Percentiles rank a stretch among this genome's conserved stretches.
These are phyloP conservation scores for Pleurotus ostreatus DNA, from an alignment of 768 basidiomycete species.

Conservation along the genomic window DNA sequence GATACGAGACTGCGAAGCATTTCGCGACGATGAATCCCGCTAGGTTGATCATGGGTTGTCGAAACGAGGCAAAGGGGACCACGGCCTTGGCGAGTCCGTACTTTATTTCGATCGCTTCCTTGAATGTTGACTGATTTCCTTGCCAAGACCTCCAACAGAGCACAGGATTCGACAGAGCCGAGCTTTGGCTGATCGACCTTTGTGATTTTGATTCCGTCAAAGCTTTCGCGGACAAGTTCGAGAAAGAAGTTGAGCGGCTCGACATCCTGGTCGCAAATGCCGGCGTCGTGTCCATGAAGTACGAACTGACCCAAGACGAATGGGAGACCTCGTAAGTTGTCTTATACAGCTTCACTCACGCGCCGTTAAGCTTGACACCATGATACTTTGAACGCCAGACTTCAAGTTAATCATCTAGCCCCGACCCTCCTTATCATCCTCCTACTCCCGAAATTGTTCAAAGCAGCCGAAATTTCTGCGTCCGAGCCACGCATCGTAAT, in stretches of 20 bases:
- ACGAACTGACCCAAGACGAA: constrained; percentile 31
- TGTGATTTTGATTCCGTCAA: constrained; percentile 34
- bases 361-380: neutral
- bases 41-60: constrained; percentile 34
- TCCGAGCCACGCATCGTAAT: constrained; percentile 35
- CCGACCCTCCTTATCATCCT: constrained; percentile 35
- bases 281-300: constrained; percentile 14
- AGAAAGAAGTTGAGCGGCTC: constrained; percentile 26
- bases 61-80: constrained; percentile 30
- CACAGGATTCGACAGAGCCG: constrained; percentile 28
- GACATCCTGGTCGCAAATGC: constrained; percentile 47
- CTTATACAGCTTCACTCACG: neutral
- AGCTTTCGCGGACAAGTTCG: constrained; percentile 30
- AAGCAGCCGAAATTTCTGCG: constrained; percentile 23
- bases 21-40: constrained; percentile 41
- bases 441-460: constrained; percentile 37
- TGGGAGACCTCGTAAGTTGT: constrained; percentile 40
- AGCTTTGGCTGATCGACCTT: constrained; percentile 39
- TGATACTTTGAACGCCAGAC: constrained; percentile 19
- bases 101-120: neutral
- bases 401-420: constrained; percentile 45
- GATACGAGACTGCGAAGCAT: constrained; percentile 42
- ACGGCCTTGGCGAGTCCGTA: constrained; percentile 27
- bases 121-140: neutral
- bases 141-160: constrained; percentile 22